Percentiles rank a stretch among this genome's conserved stretches.
These are phyloP conservation scores for Monoraphidium neglectum DNA, from an alignment of 139 green algal genomes.

Conservation along the genomic window DNA sequence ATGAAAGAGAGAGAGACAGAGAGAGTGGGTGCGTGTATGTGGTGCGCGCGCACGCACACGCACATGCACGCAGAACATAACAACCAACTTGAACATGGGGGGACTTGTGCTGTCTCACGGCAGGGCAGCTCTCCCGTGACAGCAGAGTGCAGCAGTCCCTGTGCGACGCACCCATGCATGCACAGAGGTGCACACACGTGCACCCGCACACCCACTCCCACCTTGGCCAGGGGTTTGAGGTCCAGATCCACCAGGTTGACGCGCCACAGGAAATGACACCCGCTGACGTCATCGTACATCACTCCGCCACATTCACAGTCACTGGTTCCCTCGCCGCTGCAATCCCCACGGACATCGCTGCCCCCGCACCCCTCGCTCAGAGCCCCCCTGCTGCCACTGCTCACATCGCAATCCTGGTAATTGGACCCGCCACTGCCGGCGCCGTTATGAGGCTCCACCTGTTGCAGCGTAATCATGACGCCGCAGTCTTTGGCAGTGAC, in stretches of 20 bases:
- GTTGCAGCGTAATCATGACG: constrained; percentile 76
- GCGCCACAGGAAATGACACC: constrained; percentile 34
- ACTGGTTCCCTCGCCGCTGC: not conserved
- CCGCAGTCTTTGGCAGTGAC: constrained; percentile 86
- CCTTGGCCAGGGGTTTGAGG: constrained; percentile 71
- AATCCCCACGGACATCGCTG: not conserved
- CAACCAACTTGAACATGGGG: too few relatives aligned
- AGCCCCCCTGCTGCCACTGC: not conserved
- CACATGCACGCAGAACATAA: too few relatives aligned
- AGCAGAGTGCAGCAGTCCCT: too few relatives aligned
- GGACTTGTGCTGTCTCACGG: too few relatives aligned
- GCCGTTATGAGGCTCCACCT: not conserved
- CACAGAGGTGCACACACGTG: too few relatives aligned
- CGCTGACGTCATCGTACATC: constrained; percentile 2
- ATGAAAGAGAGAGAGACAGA: too few relatives aligned
- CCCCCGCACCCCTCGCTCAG: too few relatives aligned
- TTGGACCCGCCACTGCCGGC: constrained; percentile 27
- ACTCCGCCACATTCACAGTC: not conserved
- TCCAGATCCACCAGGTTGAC: constrained; percentile 80
- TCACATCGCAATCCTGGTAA: not conserved
- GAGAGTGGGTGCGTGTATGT: too few relatives aligned
- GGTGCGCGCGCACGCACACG: too few relatives aligned
- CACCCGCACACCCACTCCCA: constrained; percentile 6
- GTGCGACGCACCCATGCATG: too few relatives aligned
- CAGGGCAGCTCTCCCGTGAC: too few relatives aligned